phyloP scores from a whole-genome alignment of 257 asterid species.

The Prunella vulgaris region DNA sequence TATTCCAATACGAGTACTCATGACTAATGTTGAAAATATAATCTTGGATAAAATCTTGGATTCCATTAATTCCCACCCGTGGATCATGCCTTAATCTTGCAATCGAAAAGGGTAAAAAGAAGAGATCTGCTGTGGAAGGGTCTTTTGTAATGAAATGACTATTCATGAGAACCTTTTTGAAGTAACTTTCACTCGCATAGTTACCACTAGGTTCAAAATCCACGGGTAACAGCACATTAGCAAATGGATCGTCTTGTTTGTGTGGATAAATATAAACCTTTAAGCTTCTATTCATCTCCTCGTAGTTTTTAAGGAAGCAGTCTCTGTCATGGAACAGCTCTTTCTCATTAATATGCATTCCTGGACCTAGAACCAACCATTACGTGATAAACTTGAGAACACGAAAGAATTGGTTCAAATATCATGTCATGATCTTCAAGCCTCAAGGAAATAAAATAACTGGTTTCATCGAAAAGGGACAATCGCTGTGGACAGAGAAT shows the following conservation, averaged over 20 bases:
- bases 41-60: slow-evolving; percentile 56
- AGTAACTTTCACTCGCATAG: slow-evolving; percentile 94
- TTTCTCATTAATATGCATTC: slow-evolving; percentile 24
- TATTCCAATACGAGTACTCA: slow-evolving; percentile 69
- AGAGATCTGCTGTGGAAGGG: slow-evolving; percentile 65
- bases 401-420: slow-evolving; percentile 6
- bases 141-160: slow-evolving; percentile 72
- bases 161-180: slow-evolving; percentile 60
- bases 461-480: neutral
- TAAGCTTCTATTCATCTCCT: slow-evolving; percentile 64
- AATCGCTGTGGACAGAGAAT: neutral
- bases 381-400: no score
- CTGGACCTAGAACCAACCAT: slow-evolving; percentile 35
- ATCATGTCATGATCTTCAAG: neutral
- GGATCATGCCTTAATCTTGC: slow-evolving; percentile 80
- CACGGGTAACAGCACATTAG: slow-evolving; percentile 64
- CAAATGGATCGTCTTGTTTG: slow-evolving; percentile 55
- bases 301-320: slow-evolving; percentile 51
- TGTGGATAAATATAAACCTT: slow-evolving; percentile 70
- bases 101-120: slow-evolving; percentile 76
- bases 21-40: slow-evolving; percentile 56
- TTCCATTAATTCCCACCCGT: slow-evolving; percentile 56
- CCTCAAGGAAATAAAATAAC: neutral
- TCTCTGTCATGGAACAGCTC: slow-evolving; percentile 64
- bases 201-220: slow-evolving; percentile 71